Conservation (phyloP, 306 rosid species). For the Mucuna pruriens region DNA sequence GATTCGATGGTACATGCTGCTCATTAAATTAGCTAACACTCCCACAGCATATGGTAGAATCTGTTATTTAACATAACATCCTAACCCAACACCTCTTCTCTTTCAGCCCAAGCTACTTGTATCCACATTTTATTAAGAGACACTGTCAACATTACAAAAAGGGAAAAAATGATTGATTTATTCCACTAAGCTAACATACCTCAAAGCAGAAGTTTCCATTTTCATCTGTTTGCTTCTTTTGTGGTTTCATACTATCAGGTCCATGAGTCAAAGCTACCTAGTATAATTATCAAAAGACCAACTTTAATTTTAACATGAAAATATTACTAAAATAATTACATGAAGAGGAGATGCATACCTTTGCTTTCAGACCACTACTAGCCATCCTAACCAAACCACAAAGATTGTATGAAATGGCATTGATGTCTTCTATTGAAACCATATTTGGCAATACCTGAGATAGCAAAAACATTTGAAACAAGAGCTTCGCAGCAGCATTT, state of each 20-base stretch:
- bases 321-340: conserved; percentile 29
- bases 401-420: conserved; percentile 78
- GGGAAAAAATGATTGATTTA: neutral
- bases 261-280: conserved; percentile 99
- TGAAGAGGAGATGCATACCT: conserved; percentile 54
- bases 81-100: conserved; percentile 18
- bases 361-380: conserved; percentile 74
- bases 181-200: conserved; percentile 56
- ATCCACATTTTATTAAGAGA: conserved; percentile 32
- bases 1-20: conserved; percentile 1
- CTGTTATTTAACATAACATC: conserved; percentile 37
- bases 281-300: conserved; percentile 31
- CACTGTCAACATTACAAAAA: conserved; percentile 2
- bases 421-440: conserved; percentile 86
- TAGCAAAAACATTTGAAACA: conserved; percentile 30
- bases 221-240: conserved; percentile 79
- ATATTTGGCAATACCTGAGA: conserved; percentile 94
- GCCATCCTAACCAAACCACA: conserved; percentile 85
- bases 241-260: conserved; percentile 92
- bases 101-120: conserved; percentile 35
- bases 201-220: conserved; percentile 93
- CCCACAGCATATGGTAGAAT: neutral
- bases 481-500: conserved; percentile 19
- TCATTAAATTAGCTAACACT: conserved; percentile 24
- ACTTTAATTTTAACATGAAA: conserved; percentile 33